Evolutionary conservation across 1,139 yeast genomes (phyloP).

Genomic region (Lodderomyces jiufengensis): DNA sequence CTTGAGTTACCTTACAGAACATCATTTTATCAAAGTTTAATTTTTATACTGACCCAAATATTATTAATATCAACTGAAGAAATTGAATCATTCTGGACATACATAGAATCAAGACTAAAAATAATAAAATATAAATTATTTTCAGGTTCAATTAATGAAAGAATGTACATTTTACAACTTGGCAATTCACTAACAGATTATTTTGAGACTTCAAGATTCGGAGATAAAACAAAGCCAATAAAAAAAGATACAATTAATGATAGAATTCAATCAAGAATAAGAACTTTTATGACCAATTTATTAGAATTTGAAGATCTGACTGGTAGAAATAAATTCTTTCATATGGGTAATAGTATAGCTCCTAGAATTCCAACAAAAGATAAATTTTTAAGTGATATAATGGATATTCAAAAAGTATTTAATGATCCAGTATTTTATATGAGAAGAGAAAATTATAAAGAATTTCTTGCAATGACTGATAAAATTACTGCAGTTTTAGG

Average conservation of each 20-base stretch:
- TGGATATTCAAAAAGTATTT: constrained; percentile 29
- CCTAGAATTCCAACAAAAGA: constrained; percentile 16
- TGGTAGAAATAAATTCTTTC: constrained; percentile 43
- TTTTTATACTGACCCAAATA: constrained; percentile 20
- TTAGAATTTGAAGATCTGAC: constrained; percentile 44
- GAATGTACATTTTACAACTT: constrained; percentile 38
- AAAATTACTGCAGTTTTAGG: constrained; percentile 25
- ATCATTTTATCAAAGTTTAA: constrained; percentile 22
- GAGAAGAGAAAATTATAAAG: constrained; percentile 20
- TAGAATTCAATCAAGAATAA: constrained; percentile 33
- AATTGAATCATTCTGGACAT: constrained; percentile 34
- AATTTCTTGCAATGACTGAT: constrained; percentile 21
- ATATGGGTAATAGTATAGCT: constrained; percentile 24
- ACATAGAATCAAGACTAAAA: constrained; percentile 31
- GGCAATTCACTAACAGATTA: constrained; percentile 39
- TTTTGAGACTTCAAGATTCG: constrained; percentile 16
- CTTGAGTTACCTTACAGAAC: constrained; percentile 18
- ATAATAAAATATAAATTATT: constrained; percentile 24
- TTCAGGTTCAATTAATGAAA: constrained; percentile 27
- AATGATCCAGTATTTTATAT: constrained; percentile 36
- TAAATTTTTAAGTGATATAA: constrained; percentile 32
- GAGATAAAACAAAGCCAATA: constrained; percentile 25
- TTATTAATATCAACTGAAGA: constrained; percentile 20
- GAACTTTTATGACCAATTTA: constrained; percentile 31
- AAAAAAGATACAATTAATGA: constrained; percentile 42